phyloP scores from a whole-genome alignment of 2,329 filamentous ascomycete genomes.

The Teratosphaeriaceae sp. region DNA sequence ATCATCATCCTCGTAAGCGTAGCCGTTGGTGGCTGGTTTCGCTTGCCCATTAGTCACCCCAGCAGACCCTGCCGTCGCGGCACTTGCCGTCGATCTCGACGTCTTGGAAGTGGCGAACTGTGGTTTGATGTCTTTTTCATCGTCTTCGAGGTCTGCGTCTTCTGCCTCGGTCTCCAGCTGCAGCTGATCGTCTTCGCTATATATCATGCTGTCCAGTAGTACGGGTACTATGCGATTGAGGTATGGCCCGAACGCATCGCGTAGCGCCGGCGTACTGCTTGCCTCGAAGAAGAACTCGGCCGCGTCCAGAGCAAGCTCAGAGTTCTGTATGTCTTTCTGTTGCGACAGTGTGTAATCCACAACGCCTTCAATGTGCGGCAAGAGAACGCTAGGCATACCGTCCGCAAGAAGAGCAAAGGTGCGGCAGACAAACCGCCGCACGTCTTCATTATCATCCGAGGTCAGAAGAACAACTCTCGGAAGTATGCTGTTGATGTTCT shows the following conservation, averaged over 20 bases:
- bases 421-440: slow-evolving; percentile 87
- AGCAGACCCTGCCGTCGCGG: slow-evolving; percentile 47
- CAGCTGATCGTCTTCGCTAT: slow-evolving; percentile 87
- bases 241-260: slow-evolving; percentile 68
- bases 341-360: slow-evolving; percentile 92
- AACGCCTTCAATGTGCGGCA: slow-evolving; percentile 78
- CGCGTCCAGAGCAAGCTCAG: slow-evolving; percentile 86
- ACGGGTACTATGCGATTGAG: slow-evolving; percentile 83
- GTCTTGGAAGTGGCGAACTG: slow-evolving; percentile 65
- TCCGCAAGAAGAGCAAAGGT: slow-evolving; percentile 91
- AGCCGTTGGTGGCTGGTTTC: slow-evolving; percentile 33
- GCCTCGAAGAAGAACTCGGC: slow-evolving; percentile 97
- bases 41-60: slow-evolving; percentile 48
- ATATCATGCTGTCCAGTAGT: slow-evolving; percentile 90
- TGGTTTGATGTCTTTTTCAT: slow-evolving; percentile 84
- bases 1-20: slow-evolving; percentile 51
- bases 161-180: slow-evolving; percentile 69
- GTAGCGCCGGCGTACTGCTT: slow-evolving; percentile 77
- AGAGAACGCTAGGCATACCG: slow-evolving; percentile 79
- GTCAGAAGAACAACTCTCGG: slow-evolving; percentile 77
- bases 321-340: slow-evolving; percentile 73
- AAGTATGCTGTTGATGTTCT: slow-evolving; percentile 73
- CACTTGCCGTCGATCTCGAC: slow-evolving; percentile 49
- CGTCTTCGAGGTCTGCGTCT: slow-evolving; percentile 87
- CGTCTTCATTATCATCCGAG: slow-evolving; percentile 68